Conservation (phyloP, 129 eudicot species). For the Flaveria brownii region DNA sequence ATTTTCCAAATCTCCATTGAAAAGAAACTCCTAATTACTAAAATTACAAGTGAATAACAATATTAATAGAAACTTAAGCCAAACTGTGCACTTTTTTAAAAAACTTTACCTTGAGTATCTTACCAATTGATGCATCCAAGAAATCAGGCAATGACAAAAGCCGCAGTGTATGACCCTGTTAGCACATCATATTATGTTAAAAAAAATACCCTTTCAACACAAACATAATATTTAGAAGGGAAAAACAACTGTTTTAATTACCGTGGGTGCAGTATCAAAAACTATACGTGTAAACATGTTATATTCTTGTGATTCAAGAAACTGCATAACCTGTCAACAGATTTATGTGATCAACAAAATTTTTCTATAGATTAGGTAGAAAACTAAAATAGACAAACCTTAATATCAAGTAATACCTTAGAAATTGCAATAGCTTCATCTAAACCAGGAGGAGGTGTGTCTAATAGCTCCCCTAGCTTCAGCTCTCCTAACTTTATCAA, state of each 20-base stretch:
- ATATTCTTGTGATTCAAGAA: conserved; percentile 78
- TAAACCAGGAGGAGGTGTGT: conserved; percentile 97
- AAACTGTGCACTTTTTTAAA: neutral
- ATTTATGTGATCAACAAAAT: conserved; percentile 22
- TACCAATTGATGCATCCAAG: conserved; percentile 92
- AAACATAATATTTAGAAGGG: neutral
- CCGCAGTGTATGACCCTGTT: conserved; percentile 92
- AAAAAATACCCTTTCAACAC: conserved; percentile 13
- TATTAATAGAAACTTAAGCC: neutral
- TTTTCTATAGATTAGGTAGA: neutral
- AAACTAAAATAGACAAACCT: neutral
- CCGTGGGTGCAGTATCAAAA: conserved; percentile 94
- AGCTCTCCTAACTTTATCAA: conserved; percentile 72
- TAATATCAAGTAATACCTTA: conserved; percentile 48
- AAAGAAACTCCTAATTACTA: neutral
- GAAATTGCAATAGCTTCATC: conserved; percentile 98
- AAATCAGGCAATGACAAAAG: conserved; percentile 95
- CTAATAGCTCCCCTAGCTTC: conserved; percentile 94
- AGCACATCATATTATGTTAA: conserved; percentile 27
- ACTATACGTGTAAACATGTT: conserved; percentile 79
- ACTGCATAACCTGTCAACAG: conserved; percentile 76
- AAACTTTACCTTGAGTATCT: conserved; percentile 71
- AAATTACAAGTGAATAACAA: neutral
- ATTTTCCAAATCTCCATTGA: too few relatives aligned
- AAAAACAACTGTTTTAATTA: conserved; percentile 19